Evolutionary conservation across 257 asterid species (phyloP), one percentile per base, ranked within the genome.

Genomic region (Nemophila menziesii): DNA sequence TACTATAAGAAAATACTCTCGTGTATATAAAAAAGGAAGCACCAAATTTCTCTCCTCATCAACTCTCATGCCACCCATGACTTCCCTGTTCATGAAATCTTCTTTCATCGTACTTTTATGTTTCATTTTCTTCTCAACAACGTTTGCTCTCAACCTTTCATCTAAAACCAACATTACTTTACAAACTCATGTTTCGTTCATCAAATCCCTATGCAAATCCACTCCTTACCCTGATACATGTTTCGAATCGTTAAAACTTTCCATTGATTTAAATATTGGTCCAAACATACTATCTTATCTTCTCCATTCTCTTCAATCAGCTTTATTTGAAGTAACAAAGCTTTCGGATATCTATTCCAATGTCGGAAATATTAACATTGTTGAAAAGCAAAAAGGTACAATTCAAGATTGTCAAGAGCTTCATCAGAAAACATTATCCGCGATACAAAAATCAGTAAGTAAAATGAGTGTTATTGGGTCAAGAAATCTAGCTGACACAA

Each of bases 361-460:
- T 14, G 72, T 54, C 13, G 62, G 34, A 11, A 23, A 13, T 16
- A 18, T 60, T 8, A 66, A 54, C 37, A 64, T 84, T 29, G 43
- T 72, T 33, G 96, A 85, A 44, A 78, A 49, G 29, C 93, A 81
- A 60, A 57, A 58, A 20, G 94, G 96, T 3, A 68, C 93, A 4
- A 10, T 89, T 1, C 75, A 65, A 21, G 96, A 90, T 36, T 85
- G 98, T 66, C 37, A 20, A 1, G 93, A 90, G 5, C 73, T 90
- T 4, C 96, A 85, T 57, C 72, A 65, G 11, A 78, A 67, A 52
- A 90, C 98, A 5, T 22, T 76, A 0, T 61, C 76, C 5, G 64
- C 80, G 0, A 48, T 90, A 21, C 42, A 64, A 20, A 79, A 57
- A 34, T 78, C 96, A 12, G 14, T 72, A 1, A 50, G 83, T 1